Base-by-base conservation (phyloP, 1,284 basidiomycete species). In the Moniliella sp. region DNA sequence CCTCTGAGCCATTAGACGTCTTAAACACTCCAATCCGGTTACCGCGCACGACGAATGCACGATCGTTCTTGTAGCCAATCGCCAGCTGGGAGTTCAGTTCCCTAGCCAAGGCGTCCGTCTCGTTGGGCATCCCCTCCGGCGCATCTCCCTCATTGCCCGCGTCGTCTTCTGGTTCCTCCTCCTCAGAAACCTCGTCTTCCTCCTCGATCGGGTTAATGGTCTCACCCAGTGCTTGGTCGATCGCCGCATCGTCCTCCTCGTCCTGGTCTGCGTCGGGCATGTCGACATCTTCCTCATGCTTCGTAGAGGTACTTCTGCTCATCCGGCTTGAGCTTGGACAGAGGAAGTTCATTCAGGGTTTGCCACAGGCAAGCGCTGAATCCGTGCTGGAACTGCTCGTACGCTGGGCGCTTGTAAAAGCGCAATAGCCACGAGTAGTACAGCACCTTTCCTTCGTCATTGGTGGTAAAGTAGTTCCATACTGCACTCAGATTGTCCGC, bases 11-110 rank as follows among this genome's bases (percentile, higher is more conserved):
- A n/a, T n/a, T n/a, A n/a, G n/a, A n/a, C n/a, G n/a, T n/a, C n/a
- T n/a, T 75, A 66, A 97, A 99, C n/a, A 94, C 83, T 12, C 91
- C 91, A 42, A 99, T 93, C 62, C 79, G 84, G 64, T 78, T 78
- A 23, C 86, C 88, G 26, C 91, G 76, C 15, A 86, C 77, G 37
- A 99, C 88, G 50, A 88, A 94, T 8, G 88, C 86, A 23, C 83
- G 70, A 54, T 93, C 83, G 43, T 84, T 81, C 64, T 83, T 88
- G 69, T 93, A 88, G 4, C 91, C 91, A 27, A 97, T 76, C 2
- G 80, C 81, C 18, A 97, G 70, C 47, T 84, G 78, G 19, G 81
- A 79, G 62, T 97, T 94, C 25, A 39, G 37, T 15, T 58, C 53
- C 12, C 30, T 27, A 10, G 31, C 34, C 18, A 16, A 25, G 14